Evolutionary conservation across 345 rosid species (phyloP).

Genomic region (Aurinia saxatilis): DNA sequence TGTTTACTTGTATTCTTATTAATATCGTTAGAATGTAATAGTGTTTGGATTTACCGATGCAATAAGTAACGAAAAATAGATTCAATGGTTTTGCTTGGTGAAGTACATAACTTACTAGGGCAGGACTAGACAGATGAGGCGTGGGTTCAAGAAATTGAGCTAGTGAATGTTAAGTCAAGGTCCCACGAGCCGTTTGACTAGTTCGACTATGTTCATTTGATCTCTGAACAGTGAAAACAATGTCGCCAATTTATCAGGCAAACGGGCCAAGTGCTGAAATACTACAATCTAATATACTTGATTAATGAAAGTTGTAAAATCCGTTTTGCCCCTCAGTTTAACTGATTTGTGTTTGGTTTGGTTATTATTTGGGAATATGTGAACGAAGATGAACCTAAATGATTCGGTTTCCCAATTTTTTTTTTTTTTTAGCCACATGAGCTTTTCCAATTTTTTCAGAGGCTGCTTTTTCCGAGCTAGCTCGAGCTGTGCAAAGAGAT

Average conservation of each 20-base stretch:
- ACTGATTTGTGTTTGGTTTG: too few species aligned
- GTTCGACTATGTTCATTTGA: background rate
- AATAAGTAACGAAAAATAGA: background rate
- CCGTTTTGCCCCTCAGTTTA: too few species aligned
- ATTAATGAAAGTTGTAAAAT: too few species aligned
- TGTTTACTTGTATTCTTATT: background rate
- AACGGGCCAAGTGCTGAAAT: too few species aligned
- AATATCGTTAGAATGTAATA: conserved; percentile 13
- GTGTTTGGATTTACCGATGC: conserved; percentile 10
- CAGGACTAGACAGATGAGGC: background rate
- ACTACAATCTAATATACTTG: too few species aligned
- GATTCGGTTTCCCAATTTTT: too few species aligned
- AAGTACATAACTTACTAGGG: background rate
- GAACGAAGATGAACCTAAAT: too few species aligned
- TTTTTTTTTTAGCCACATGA: too few species aligned
- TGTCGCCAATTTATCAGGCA: background rate
- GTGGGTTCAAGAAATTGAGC: background rate
- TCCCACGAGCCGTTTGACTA: background rate
- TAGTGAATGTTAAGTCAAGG: background rate
- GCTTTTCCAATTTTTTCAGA: too few species aligned
- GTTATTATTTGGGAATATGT: too few species aligned
- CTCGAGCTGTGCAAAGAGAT: too few species aligned
- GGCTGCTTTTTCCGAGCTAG: too few species aligned
- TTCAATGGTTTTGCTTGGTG: background rate
- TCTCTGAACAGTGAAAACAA: background rate